Evolutionary conservation across 2,329 filamentous ascomycete species (phyloP), one percentile per base, ranked within the genome.

Genomic region (Chrysosphaeria jannelii): DNA sequence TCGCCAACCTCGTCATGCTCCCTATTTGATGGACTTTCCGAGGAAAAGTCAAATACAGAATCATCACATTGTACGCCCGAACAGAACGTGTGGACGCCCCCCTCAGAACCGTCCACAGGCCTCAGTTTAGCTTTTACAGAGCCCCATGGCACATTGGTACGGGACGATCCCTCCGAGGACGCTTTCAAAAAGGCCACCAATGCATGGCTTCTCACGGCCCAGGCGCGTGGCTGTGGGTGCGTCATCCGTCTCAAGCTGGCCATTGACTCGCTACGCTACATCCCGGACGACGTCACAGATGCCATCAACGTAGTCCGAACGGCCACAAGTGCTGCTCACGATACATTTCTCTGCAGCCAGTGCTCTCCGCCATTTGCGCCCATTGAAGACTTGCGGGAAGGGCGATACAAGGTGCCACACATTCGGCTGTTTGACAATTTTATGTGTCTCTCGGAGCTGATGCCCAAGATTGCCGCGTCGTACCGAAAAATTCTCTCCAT

Each of bases 381-480:
- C 6, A 42, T 49, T 5, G 31, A 39, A 1, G 31, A 32, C 13
- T n/a, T 18, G 16, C 16, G 7, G 7, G 30, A 38, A 14, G 36
- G 41, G 1, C 41, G 45, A 2, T 43, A 48, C 12, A 30, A 38
- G 14, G 36, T 41, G 1, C 41, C 45, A 2, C 43, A 48, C 12
- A 47, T 61, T 23, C 49, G 55, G 24, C 33, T 45, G 14, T 55
- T 59, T 29, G 60, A 65, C 35, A 62, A 50, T 34, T 44, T 53
- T 23, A 63, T 64, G 57, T 45, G 60, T 24, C 42, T 66, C 4
- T 55, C 50, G 5, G 51, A 57, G 2, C 46, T 66, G 14, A 41
- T 66, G 4, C 57, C 58, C 2, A 53, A 55, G 6, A 48, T 58
- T 21, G 57, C 52, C 25, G 53, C 60, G 35, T 53, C 55, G 6